phyloP scores from a whole-genome alignment of 192 early-diverging fungal species.

The Coemansia sp. region DNA sequence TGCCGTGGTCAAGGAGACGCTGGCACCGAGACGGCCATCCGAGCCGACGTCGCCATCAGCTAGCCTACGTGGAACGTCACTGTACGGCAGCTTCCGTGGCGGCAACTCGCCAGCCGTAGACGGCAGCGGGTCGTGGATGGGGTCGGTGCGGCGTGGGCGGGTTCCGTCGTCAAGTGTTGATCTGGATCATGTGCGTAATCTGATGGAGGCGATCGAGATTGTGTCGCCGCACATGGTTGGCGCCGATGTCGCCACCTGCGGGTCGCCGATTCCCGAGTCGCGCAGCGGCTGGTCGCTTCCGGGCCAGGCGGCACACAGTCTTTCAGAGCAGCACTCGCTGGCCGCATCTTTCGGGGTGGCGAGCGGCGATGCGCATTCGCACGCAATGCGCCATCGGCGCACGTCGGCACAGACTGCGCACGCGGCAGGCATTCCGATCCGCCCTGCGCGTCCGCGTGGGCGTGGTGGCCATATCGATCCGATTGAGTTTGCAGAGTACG shows the following conservation, averaged over 20 bases:
- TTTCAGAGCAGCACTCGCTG: constrained; percentile 20
- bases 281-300: constrained; percentile 42
- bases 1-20: constrained; percentile 38
- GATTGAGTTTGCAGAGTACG: constrained; percentile 41
- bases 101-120: constrained; percentile 29
- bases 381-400: constrained; percentile 32
- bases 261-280: constrained; percentile 31
- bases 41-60: constrained; percentile 22
- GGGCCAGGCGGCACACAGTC: constrained; percentile 19
- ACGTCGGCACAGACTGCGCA: constrained; percentile 22
- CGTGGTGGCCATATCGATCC: constrained; percentile 30
- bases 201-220: constrained; percentile 40
- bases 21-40: constrained; percentile 26
- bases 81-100: constrained; percentile 25
- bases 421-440: constrained; percentile 24
- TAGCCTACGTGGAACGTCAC: constrained; percentile 25
- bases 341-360: constrained; percentile 16
- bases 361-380: constrained; percentile 12
- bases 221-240: constrained; percentile 40
- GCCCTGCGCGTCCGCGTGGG: constrained; percentile 18
- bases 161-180: constrained; percentile 14
- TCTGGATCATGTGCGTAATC: constrained; percentile 38
- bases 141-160: constrained; percentile 4
- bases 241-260: constrained; percentile 21
- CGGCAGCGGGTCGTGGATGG: constrained; percentile 12